These are phyloP conservation scores for Podospora pseudocomata DNA, from an alignment of 495 filamentous ascomycete genomes.

Conservation along the genomic window DNA sequence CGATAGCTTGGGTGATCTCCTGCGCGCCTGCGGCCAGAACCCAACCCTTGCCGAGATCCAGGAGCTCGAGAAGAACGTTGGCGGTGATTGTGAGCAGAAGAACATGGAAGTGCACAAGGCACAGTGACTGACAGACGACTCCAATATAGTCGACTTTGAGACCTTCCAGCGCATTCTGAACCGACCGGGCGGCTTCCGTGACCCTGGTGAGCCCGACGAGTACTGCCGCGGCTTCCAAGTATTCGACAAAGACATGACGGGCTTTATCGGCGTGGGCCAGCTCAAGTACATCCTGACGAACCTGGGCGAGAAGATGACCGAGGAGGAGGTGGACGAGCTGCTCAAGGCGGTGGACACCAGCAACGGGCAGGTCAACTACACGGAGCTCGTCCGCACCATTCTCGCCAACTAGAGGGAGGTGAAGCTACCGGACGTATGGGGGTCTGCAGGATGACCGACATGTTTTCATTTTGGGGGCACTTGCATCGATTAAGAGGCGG, in stretches of 20 bases:
- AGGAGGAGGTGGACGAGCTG: constrained; percentile 97
- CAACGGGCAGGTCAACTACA: constrained; percentile 95
- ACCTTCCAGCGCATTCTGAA: constrained; percentile 93
- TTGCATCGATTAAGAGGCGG: constrained; percentile 27
- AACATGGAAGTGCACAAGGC: background rate
- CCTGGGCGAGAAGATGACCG: constrained; percentile 96
- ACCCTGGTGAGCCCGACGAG: constrained; percentile 94
- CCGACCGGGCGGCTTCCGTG: constrained; percentile 95
- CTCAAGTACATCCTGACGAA: constrained; percentile 95
- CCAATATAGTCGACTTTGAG: constrained; percentile 89
- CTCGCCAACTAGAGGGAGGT: constrained; percentile 69
- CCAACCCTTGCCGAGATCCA: constrained; percentile 87
- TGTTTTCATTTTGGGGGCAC: constrained; percentile 17
- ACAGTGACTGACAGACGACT: constrained; percentile 3
- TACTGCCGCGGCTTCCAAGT: constrained; percentile 98
- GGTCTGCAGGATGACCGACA: background rate
- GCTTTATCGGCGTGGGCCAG: constrained; percentile 95
- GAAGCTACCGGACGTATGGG: constrained; percentile 6
- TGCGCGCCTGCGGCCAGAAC: constrained; percentile 96
- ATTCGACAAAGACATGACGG: constrained; percentile 98
- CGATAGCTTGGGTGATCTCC: constrained; percentile 84
- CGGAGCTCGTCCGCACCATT: constrained; percentile 88
- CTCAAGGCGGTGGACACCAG: constrained; percentile 94
- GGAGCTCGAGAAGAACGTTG: constrained; percentile 82
- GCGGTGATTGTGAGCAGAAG: constrained; percentile 76